Percentiles rank a stretch among this genome's conserved stretches.
Evolutionary conservation across 2,329 filamentous ascomycete species (phyloP).

Genomic region (Fusarium solani-melongenae): DNA sequence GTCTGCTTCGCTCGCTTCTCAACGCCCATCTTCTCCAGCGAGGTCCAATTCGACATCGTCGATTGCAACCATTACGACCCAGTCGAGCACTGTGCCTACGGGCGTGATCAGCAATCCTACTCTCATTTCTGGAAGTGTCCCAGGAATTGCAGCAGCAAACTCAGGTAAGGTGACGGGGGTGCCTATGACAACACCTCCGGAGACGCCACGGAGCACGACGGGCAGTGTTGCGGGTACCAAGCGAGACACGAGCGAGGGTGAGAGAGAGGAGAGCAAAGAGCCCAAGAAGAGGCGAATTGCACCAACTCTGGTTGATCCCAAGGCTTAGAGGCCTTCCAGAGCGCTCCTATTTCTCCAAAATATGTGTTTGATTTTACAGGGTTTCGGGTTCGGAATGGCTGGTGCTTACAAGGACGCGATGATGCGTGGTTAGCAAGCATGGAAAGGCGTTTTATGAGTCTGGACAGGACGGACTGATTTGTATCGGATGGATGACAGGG

Average conservation of each 20-base stretch:
- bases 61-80: constrained; percentile 79
- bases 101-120: constrained; percentile 80
- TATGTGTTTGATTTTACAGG: constrained; percentile 18
- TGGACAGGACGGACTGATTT: constrained; percentile 23
- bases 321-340: constrained; percentile 9
- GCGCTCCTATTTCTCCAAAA: constrained; percentile 16
- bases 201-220: constrained; percentile 73
- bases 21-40: constrained; percentile 80
- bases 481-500: neutral
- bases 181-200: constrained; percentile 88
- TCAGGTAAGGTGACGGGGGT: constrained; percentile 72
- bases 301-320: constrained; percentile 67
- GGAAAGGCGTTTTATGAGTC: constrained; percentile 44
- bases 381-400: constrained; percentile 12
- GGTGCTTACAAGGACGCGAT: constrained; percentile 19
- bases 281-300: constrained; percentile 78
- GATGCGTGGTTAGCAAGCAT: constrained; percentile 42
- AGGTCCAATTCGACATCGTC: constrained; percentile 89
- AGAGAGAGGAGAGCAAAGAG: constrained; percentile 63
- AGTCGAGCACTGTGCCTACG: constrained; percentile 59
- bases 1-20: constrained; percentile 67
- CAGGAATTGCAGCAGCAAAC: constrained; percentile 79
- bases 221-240: constrained; percentile 58
- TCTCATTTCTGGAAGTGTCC: constrained; percentile 80
- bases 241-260: constrained; percentile 66